Evolutionary conservation across 2,329 filamentous ascomycete genomes (phyloP).

Genomic region (Aschersonia sp.): DNA sequence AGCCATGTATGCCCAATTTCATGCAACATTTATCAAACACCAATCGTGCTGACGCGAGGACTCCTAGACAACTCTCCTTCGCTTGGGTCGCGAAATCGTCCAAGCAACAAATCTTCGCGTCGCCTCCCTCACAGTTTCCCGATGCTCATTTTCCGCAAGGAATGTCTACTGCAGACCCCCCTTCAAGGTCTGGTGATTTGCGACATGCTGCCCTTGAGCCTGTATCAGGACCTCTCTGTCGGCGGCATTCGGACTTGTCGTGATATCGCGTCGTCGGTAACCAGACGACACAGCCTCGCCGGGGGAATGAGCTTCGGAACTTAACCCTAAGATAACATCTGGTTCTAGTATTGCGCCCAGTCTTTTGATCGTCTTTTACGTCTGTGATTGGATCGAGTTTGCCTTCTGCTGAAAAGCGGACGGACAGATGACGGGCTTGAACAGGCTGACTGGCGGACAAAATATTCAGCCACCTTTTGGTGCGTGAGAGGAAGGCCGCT

Average conservation of each 20-base stretch:
- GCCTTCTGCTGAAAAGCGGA: constrained; percentile 37
- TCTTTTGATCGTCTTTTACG: constrained; percentile 57
- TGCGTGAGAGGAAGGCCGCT: constrained; percentile 46
- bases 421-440: constrained; percentile 13
- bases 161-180: constrained; percentile 40
- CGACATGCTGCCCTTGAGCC: constrained; percentile 46
- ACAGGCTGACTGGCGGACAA: constrained; percentile 32
- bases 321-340: constrained; percentile 85
- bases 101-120: constrained; percentile 32
- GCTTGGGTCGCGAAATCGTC: no score
- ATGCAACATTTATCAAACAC: no score
- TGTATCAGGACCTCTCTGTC: constrained; percentile 37
- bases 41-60: no score
- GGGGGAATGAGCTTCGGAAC: constrained; percentile 64
- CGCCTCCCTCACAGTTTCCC: constrained; percentile 72
- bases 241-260: constrained; percentile 31
- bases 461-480: constrained; percentile 41
- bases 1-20: no score
- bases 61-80: constrained; percentile 27
- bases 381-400: constrained; percentile 15
- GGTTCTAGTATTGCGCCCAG: constrained; percentile 62
- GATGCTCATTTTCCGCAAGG: constrained; percentile 55
- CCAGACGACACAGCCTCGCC: constrained; percentile 24
- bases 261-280: constrained; percentile 20
- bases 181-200: constrained; percentile 19